Evolutionary conservation across 805 yeast genomes (phyloP).

Genomic region (Saccharomycopsis fibuligera): DNA sequence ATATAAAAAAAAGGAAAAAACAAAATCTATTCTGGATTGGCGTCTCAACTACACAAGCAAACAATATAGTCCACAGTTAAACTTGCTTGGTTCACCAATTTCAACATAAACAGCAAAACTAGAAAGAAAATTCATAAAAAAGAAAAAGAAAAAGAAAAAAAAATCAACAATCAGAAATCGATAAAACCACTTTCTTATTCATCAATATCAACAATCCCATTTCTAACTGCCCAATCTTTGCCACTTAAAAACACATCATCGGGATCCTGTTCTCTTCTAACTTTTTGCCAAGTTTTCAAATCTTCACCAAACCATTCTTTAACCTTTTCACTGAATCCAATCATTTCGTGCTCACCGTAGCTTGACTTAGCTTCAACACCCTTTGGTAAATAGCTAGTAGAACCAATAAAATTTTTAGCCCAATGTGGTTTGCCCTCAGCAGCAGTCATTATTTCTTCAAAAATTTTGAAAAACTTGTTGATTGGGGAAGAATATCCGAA

Average conservation of each 20-base stretch:
- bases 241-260: slow-evolving; percentile 74
- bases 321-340: slow-evolving; percentile 67
- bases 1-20: too few species aligned
- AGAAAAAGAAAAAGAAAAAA: not conserved
- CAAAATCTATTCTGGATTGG: too few species aligned
- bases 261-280: slow-evolving; percentile 72
- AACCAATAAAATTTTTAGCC: slow-evolving; percentile 92
- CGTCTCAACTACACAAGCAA: too few species aligned
- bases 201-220: slow-evolving; percentile 50
- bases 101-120: too few species aligned
- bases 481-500: slow-evolving; percentile 69
- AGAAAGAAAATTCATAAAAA: too few species aligned
- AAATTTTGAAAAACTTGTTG: slow-evolving; percentile 73
- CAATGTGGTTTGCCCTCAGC: slow-evolving; percentile 96
- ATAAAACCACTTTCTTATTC: not conserved
- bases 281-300: slow-evolving; percentile 50
- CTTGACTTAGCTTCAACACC: slow-evolving; percentile 29
- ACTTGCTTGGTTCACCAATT: too few species aligned
- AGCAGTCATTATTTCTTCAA: slow-evolving; percentile 68
- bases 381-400: slow-evolving; percentile 27
- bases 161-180: not conserved
- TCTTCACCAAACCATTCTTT: slow-evolving; percentile 77
- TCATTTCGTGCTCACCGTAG: slow-evolving; percentile 61
- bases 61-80: too few species aligned
- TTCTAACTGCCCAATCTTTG: slow-evolving; percentile 72